These are phyloP conservation scores for Porcisia deanei DNA, from an alignment of 208 protist species.

Conservation along the genomic window DNA sequence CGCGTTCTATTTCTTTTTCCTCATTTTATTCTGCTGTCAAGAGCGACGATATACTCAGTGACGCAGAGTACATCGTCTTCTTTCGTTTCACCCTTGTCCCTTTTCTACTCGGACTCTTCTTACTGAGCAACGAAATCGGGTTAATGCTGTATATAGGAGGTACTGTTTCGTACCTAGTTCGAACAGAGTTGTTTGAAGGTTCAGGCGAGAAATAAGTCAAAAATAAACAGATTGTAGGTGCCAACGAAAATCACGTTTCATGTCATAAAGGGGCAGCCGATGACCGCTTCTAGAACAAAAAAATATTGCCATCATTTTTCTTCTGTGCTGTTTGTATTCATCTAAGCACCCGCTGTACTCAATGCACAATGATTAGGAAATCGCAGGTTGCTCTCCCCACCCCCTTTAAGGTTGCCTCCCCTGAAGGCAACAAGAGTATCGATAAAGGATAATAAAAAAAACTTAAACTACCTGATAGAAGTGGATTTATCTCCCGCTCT, in stretches of 20 bases:
- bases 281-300: no score
- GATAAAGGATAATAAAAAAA: no score
- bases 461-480: no score
- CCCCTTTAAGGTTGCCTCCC: no score
- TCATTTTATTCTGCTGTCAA: not conserved
- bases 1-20: not conserved
- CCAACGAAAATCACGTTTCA: not conserved
- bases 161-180: not conserved
- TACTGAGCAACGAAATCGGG: not conserved
- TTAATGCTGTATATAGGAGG: not conserved
- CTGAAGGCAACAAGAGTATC: no score
- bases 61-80: not conserved
- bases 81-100: not conserved
- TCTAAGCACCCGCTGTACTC: no score
- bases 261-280: not conserved
- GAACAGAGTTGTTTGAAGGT: no score
- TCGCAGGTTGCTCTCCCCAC: no score
- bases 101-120: not conserved
- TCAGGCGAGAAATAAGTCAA: not conserved
- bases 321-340: no score
- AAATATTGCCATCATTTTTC: no score
- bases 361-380: no score
- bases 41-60: not conserved
- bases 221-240: not conserved
- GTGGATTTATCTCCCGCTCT: not conserved